Evolutionary conservation across 768 basidiomycete genomes (phyloP).

Genomic region (Chalciporus chontae): DNA sequence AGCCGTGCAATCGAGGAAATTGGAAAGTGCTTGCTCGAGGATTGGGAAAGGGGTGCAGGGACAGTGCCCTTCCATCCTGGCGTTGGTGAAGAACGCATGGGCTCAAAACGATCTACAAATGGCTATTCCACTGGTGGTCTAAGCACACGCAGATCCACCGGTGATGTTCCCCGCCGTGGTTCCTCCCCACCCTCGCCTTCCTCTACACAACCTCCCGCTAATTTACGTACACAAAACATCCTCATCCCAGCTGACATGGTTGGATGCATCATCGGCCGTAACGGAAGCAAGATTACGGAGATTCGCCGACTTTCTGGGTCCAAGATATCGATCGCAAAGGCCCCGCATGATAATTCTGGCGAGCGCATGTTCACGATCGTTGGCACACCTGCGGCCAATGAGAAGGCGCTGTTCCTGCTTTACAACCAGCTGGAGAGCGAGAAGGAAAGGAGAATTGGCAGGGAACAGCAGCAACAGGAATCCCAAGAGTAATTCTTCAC

Average conservation of each 20-base stretch:
- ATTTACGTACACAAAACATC: constrained; percentile 97
- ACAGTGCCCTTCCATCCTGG: constrained; percentile 97
- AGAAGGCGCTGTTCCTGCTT: constrained; percentile 94
- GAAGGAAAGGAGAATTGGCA: constrained; percentile 89
- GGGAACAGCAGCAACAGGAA: constrained; percentile 80
- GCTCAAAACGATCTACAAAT: constrained; percentile 48
- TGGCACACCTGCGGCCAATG: constrained; percentile 93
- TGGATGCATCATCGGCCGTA: constrained; percentile 92
- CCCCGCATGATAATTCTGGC: constrained; percentile 98
- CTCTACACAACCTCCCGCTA: constrained; percentile 59
- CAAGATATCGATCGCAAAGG: constrained; percentile 98
- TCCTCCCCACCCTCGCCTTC: constrained; percentile 42
- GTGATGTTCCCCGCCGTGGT: constrained; percentile 46
- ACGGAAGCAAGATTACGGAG: constrained; percentile 98
- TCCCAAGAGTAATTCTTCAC: constrained; percentile 41
- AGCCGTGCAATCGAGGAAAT: constrained; percentile 94
- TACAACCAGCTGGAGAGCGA: constrained; percentile 97
- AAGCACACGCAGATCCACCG: constrained; percentile 61
- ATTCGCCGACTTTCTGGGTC: constrained; percentile 97
- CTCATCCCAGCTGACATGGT: constrained; percentile 99
- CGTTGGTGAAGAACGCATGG: constrained; percentile 64
- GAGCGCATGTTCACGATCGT: constrained; percentile 99
- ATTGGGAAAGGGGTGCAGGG: constrained; percentile 92
- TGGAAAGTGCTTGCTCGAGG: constrained; percentile 90
- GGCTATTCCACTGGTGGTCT: constrained; percentile 46